Evolutionary conservation across 192 early-diverging fungal species (phyloP).

Genomic region (Helicostylum pulchrum): DNA sequence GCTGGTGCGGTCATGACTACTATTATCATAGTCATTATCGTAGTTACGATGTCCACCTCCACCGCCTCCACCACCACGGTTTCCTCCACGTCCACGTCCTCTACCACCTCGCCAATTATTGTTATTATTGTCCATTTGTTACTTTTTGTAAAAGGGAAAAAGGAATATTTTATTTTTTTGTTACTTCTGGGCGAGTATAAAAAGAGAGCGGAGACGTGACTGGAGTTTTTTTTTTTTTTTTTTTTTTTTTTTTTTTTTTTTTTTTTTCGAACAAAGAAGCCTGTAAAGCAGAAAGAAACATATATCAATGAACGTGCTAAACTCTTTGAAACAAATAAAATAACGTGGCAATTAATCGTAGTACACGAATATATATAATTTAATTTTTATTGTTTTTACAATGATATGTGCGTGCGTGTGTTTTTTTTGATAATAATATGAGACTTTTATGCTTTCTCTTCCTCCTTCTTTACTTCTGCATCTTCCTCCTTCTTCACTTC

Average conservation of each 20-base stretch:
- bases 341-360: no score
- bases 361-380: no score
- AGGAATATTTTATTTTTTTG: neutral
- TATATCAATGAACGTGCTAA: no score
- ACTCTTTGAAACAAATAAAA: no score
- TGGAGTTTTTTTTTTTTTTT: neutral
- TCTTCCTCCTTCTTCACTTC: no score
- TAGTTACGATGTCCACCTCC: constrained; percentile 1
- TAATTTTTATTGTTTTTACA: no score
- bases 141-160: neutral
- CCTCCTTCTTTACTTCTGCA: neutral
- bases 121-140: constrained; percentile 6
- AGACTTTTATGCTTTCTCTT: neutral
- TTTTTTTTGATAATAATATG: no score
- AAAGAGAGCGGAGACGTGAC: neutral
- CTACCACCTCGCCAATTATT: constrained; percentile 17
- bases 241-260: neutral
- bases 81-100: constrained; percentile 16
- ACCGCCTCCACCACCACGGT: constrained; percentile 5
- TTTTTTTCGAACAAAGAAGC: neutral
- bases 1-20: neutral
- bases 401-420: no score
- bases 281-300: no score
- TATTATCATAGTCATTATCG: constrained; percentile 4
- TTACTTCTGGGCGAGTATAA: neutral